Evolutionary conservation across 345 rosid species (phyloP), one percentile per base, ranked within the genome.

Genomic region (Euphorbia pulcherrima): DNA sequence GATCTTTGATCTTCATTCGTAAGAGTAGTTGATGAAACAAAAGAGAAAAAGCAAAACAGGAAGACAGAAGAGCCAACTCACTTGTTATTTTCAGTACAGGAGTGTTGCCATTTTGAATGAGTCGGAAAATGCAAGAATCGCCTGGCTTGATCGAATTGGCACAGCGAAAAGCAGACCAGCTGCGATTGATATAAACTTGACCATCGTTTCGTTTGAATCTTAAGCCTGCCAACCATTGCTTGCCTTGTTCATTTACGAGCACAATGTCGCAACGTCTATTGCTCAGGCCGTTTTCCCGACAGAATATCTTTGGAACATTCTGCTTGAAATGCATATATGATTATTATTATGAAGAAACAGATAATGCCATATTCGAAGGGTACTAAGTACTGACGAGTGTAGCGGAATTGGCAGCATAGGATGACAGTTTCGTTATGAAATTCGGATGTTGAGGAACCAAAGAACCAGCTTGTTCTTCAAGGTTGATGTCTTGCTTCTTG

Each of bases 171-270:
- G 59, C 64, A 8, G 2, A n/a, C 75, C 70, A 72, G 26, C 60
- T 57, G 4, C 30, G n/a, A 21, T 33, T 48, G 30, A 65, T 14
- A 33, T 57, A 47, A 46, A 8, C 20, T 30, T 11, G 35, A 16
- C 47, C 14, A 18, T 48, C 30, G 0, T 16, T 20, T 0, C 29
- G 48, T 8, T 30, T 46, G 69, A 58, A 8, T 6, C 26, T 28
- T 21, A 56, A 21, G 55, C 6, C 9, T 2, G 55, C 70, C 4
- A 60, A 20, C 75, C 75, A 72, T 13, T 64, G 17, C 41, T 48
- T 57, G 20, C 60, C 70, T 50, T 64, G 14, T 35, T 65, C 28
- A 57, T 72, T 41, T 35, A 54, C 16, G 46, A 72, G 58, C 28
- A 44, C 23, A 50, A 50, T 50, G 8, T 50, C 6, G 24, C 23